Conservation (phyloP, 2,329 filamentous ascomycete genomes). For the Botrytis hyacinthi region DNA sequence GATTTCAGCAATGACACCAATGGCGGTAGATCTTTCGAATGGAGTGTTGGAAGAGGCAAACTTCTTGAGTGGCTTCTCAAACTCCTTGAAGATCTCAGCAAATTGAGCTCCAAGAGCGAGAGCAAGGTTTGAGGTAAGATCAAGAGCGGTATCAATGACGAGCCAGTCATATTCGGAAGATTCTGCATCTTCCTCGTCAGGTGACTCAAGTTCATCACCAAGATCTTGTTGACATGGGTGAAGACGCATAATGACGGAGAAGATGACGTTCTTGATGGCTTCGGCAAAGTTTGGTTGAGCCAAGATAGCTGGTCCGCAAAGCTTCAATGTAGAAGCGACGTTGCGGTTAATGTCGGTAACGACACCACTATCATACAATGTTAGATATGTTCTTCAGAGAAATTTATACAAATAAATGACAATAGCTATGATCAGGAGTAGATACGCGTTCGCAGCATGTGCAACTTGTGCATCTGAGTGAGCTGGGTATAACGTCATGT, state of each 20-base stretch:
- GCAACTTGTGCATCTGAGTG: conserved; percentile 91
- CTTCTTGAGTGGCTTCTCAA: conserved; percentile 87
- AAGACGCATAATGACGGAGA: conserved; percentile 79
- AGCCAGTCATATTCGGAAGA: conserved; percentile 96
- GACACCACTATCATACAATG: conserved; percentile 38
- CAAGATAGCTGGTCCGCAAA: conserved; percentile 83
- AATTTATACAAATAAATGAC: conserved; percentile 18
- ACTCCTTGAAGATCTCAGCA: conserved; percentile 88
- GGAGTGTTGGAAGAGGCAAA: conserved; percentile 83
- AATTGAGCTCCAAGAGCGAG: conserved; percentile 79
- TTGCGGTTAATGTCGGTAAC: conserved; percentile 96
- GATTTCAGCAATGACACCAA: conserved; percentile 90
- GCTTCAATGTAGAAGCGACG: conserved; percentile 83
- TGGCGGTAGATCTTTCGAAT: conserved; percentile 83
- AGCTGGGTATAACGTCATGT: conserved; percentile 95
- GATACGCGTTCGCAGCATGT: conserved; percentile 86
- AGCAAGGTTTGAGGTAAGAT: conserved; percentile 82
- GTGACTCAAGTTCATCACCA: conserved; percentile 74
- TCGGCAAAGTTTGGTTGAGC: conserved; percentile 70
- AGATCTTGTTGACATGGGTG: conserved; percentile 93
- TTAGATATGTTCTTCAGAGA: conserved; percentile 25
- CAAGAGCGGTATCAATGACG: conserved; percentile 88
- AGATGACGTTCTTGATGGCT: conserved; percentile 72
- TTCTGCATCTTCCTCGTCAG: conserved; percentile 67
- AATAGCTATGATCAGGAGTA: conserved; percentile 37